Evolutionary conservation across 2,329 filamentous ascomycete genomes (phyloP).

Genomic region (Botrytis fabae): DNA sequence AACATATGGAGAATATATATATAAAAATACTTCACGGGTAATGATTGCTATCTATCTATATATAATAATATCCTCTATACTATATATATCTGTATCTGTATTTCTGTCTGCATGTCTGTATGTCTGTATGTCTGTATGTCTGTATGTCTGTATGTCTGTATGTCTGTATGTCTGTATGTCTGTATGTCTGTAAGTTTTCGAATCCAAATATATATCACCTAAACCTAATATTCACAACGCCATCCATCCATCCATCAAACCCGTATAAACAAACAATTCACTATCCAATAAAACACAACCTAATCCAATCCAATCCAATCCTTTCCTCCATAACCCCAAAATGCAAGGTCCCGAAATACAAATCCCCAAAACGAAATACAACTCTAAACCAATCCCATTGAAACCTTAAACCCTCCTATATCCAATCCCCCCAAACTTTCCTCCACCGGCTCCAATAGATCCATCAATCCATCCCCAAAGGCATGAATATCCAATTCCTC

Average conservation of each 20-base stretch:
- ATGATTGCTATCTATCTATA: too few relatives aligned
- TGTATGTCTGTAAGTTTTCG: neutral
- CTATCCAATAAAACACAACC: neutral
- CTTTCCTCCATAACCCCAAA: neutral
- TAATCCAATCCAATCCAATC: neutral
- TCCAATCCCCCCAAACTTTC: neutral
- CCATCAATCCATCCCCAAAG: neutral
- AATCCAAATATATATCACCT: neutral
- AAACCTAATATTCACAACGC: neutral
- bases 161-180: neutral
- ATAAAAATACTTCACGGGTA: too few relatives aligned
- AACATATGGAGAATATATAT: too few relatives aligned
- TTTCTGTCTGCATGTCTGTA: neutral
- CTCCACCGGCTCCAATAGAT: conserved; percentile 8
- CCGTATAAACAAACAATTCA: neutral
- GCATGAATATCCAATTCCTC: neutral
- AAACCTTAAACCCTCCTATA: conserved; percentile 2
- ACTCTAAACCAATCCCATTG: neutral
- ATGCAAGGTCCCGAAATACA: neutral
- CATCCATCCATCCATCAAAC: neutral
- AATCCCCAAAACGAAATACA: neutral
- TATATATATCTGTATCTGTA: too few relatives aligned
- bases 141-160: too few relatives aligned
- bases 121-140: neutral
- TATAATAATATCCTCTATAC: too few relatives aligned